Percentiles rank a stretch among this genome's conserved stretches.
Evolutionary conservation across 371 early-diverging fungal species (phyloP).

Genomic region (Capillidium heterosporum): DNA sequence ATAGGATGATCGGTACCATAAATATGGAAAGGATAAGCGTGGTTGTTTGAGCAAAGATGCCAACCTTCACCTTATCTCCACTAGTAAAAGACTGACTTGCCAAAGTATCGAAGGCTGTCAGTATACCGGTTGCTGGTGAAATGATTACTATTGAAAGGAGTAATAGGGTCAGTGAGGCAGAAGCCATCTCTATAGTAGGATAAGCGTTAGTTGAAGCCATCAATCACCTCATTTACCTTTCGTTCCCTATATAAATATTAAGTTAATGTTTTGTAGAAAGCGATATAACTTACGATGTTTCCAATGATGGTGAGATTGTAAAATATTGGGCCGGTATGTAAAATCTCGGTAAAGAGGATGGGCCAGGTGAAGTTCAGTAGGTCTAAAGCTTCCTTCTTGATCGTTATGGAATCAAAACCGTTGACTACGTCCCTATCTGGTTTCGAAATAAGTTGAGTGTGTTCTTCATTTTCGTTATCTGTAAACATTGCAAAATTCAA

Average conservation of each 20-base stretch:
- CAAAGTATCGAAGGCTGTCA: not conserved
- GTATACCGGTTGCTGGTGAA: not conserved
- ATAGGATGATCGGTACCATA: not conserved
- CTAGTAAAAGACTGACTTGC: not conserved
- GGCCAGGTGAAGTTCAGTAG: not conserved
- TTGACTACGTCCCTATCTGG: too few relatives aligned
- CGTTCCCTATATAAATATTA: not conserved
- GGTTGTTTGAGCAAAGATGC: not conserved
- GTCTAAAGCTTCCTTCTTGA: too few relatives aligned
- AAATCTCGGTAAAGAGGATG: not conserved
- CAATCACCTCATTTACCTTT: not conserved
- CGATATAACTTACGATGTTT: not conserved
- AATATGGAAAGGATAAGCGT: not conserved
- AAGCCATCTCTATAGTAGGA: not conserved
- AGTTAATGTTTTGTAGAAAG: not conserved
- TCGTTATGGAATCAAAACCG: too few relatives aligned
- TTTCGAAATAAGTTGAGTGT: too few relatives aligned
- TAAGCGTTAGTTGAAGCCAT: not conserved
- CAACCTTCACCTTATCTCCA: not conserved
- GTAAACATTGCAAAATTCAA: too few relatives aligned
- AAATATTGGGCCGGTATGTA: not conserved
- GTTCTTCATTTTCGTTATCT: too few relatives aligned
- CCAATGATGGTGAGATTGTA: not conserved
- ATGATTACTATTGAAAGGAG: not conserved
- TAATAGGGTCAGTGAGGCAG: not conserved